A percentile compares a stretch with the other conserved stretches of the same genome.
Conservation (phyloP, 2,329 filamentous ascomycete species). For the Biscogniauxia sp. region DNA sequence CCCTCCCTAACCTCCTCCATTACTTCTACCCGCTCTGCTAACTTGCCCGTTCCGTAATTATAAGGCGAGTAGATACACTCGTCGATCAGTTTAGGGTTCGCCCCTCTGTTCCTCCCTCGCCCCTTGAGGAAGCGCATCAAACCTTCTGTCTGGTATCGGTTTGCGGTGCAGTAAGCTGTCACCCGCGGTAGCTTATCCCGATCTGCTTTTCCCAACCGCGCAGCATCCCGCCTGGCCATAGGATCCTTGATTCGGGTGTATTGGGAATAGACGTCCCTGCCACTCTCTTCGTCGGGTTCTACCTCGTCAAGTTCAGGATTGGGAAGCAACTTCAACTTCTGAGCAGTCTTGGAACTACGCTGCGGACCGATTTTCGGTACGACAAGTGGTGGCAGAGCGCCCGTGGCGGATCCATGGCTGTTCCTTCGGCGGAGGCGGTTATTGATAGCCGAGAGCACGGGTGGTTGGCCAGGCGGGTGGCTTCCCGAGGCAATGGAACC, state of each 20-base stretch:
- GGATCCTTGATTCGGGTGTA: conserved; percentile 98
- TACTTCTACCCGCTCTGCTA: conserved; percentile 38
- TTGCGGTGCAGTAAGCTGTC: conserved; percentile 94
- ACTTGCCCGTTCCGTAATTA: conserved; percentile 58
- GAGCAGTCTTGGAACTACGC: conserved; percentile 88
- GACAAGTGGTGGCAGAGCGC: conserved; percentile 37
- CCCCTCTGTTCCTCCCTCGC: conserved; percentile 70
- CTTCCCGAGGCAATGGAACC: conserved; percentile 28
- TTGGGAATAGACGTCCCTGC: conserved; percentile 93
- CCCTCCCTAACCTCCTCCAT: conserved; percentile 32
- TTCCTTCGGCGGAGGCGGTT: conserved; percentile 84
- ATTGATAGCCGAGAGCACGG: conserved; percentile 77
- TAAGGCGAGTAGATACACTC: conserved; percentile 98
- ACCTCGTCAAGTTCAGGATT: conserved; percentile 80
- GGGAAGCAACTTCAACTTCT: conserved; percentile 96
- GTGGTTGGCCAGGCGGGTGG: conserved; percentile 39
- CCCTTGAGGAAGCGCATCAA: conserved; percentile 91
- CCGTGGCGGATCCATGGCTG: conserved; percentile 66
- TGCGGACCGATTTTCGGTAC: conserved; percentile 84
- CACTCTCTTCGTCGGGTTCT: conserved; percentile 77
- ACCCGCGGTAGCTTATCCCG: conserved; percentile 82
- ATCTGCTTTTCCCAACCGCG: conserved; percentile 89
- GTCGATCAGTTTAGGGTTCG: conserved; percentile 89
- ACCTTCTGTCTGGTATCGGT: conserved; percentile 84
- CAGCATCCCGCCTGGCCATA: conserved; percentile 86